Conservation (phyloP, 495 filamentous ascomycete species). For the Podospora bellae-mahoneyi region DNA sequence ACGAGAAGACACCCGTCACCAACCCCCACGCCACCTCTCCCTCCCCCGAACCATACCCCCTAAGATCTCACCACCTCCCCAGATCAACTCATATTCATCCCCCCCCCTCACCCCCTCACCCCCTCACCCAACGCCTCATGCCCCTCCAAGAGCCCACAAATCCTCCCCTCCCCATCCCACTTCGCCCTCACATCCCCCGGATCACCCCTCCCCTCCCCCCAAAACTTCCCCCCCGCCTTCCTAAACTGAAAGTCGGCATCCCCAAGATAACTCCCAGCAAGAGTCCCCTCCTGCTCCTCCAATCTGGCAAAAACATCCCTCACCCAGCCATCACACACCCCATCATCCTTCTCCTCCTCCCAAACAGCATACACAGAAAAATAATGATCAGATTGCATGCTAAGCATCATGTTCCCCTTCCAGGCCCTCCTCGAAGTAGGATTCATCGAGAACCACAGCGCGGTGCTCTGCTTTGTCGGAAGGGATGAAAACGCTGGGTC, state of each 20-base stretch:
- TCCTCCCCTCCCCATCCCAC: constrained; percentile 45
- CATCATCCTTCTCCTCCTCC: constrained; percentile 46
- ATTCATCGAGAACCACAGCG: constrained; percentile 50
- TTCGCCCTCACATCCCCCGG: constrained; percentile 39
- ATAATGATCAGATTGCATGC: constrained; percentile 54
- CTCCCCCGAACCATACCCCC: too few species aligned
- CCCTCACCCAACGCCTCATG: background rate
- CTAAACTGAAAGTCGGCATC: constrained; percentile 50
- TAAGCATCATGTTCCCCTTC: constrained; percentile 46
- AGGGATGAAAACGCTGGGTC: constrained; percentile 45
- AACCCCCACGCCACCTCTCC: too few species aligned
- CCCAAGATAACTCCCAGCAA: constrained; percentile 47
- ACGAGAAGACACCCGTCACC: too few species aligned
- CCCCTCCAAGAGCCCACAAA: constrained; percentile 44
- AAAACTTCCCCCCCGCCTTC: constrained; percentile 39
- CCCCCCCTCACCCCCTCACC: background rate
- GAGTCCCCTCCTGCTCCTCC: constrained; percentile 23
- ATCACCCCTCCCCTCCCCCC: constrained; percentile 36
- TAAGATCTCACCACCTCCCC: too few species aligned
- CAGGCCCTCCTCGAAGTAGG: constrained; percentile 32
- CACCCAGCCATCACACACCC: constrained; percentile 41
- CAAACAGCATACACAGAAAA: constrained; percentile 52
- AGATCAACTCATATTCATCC: too few species aligned
- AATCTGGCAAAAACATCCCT: constrained; percentile 38
- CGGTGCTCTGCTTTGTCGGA: constrained; percentile 38